These are phyloP conservation scores for Limtongia smithiae DNA, from an alignment of 805 yeast species.

Conservation along the genomic window DNA sequence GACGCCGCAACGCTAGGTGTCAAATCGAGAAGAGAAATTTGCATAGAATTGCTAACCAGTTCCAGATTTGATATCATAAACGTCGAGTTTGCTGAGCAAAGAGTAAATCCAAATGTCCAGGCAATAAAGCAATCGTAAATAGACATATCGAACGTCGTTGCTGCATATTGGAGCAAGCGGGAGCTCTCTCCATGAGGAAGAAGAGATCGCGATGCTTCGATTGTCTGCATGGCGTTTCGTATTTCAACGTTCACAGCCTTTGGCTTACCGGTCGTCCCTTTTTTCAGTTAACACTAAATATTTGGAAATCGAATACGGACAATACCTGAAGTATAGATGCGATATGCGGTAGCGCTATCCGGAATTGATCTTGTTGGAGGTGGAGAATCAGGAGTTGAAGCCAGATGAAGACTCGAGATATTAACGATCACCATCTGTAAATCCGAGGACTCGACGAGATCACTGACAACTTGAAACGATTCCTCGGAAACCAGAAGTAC, in stretches of 20 bases:
- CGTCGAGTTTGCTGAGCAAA: slow-evolving; percentile 24
- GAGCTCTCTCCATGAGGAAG: slow-evolving; percentile 10
- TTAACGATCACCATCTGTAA: slow-evolving; percentile 1
- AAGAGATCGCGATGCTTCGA: slow-evolving; percentile 16
- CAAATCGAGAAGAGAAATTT: slow-evolving; percentile 27
- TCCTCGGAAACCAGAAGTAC: slow-evolving; percentile 7
- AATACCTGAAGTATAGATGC: slow-evolving; percentile 29
- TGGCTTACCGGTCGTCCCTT: slow-evolving; percentile 29
- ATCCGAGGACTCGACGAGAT: neutral
- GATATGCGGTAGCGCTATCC: slow-evolving; percentile 19
- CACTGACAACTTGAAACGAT: neutral
- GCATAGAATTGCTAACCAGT: slow-evolving; percentile 8
- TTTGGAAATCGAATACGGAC: neutral
- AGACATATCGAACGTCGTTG: slow-evolving; percentile 30
- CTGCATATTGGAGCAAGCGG: slow-evolving; percentile 26
- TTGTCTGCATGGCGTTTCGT: slow-evolving; percentile 23
- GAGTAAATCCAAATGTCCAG: slow-evolving; percentile 29
- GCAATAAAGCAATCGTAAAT: slow-evolving; percentile 29
- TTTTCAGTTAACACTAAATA: neutral
- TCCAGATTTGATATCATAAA: slow-evolving; percentile 21
- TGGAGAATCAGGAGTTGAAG: neutral
- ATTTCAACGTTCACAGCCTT: slow-evolving; percentile 29
- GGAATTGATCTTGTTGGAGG: neutral
- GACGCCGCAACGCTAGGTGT: slow-evolving; percentile 31
- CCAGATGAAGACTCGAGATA: slow-evolving; percentile 3